Percentiles rank a stretch among this genome's conserved stretches.
phyloP scores from a whole-genome alignment of 306 rosid species.

The barrel medic (Medicago truncatula) region DNA sequence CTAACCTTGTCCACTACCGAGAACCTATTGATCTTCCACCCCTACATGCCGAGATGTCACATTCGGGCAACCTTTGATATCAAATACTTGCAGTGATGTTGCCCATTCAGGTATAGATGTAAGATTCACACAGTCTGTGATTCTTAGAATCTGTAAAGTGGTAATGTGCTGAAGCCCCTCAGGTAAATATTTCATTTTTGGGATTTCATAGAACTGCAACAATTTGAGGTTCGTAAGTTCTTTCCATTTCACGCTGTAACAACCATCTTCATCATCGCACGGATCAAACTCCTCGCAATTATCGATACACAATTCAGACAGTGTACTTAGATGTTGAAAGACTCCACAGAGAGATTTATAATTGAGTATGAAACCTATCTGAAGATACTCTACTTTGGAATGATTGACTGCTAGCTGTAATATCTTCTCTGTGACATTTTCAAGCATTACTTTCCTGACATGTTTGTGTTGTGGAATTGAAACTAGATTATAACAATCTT shows the following conservation, averaged over 20 bases:
- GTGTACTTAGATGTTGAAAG: constrained; percentile 9
- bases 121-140: too few relatives aligned
- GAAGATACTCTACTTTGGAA: not conserved
- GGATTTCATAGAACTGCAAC: too few relatives aligned
- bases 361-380: fast-evolving
- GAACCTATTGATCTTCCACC: too few relatives aligned
- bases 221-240: not conserved
- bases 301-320: fast-evolving
- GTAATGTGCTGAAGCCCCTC: too few relatives aligned
- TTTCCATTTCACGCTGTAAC: constrained; percentile 20
- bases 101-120: too few relatives aligned
- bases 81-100: too few relatives aligned
- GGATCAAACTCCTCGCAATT: not conserved
- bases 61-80: too few relatives aligned
- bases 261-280: constrained; percentile 13
- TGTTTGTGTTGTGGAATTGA: not conserved
- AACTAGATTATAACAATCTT: not conserved
- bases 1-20: too few relatives aligned
- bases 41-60: too few relatives aligned
- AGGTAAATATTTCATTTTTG: too few relatives aligned
- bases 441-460: not conserved
- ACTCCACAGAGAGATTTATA: not conserved
- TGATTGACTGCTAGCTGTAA: not conserved
- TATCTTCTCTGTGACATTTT: not conserved
- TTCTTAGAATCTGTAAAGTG: too few relatives aligned